A percentile compares a stretch with the other conserved stretches of the same genome.
Evolutionary conservation across 1,284 basidiomycete genomes (phyloP).

Genomic region (Rhodotorula glutinis): DNA sequence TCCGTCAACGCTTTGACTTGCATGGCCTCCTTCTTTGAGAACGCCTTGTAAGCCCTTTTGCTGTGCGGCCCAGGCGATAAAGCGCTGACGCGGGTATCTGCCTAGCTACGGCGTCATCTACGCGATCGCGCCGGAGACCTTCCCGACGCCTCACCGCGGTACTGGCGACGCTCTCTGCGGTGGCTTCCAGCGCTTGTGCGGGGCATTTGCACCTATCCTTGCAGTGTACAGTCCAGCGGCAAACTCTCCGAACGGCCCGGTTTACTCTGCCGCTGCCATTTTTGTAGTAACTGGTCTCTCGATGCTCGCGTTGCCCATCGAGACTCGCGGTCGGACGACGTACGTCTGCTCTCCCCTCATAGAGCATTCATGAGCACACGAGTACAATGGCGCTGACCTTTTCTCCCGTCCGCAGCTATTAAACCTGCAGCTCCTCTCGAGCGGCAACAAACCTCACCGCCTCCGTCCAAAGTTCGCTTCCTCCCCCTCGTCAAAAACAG

Average conservation of each 20-base stretch:
- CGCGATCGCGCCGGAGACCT: not conserved
- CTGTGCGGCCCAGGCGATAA: too few relatives aligned
- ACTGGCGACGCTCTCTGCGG: not conserved
- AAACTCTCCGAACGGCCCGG: not conserved
- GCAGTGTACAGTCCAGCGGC: not conserved
- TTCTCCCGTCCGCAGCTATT: too few relatives aligned
- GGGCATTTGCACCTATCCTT: not conserved
- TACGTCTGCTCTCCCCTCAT: not conserved
- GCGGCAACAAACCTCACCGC: too few relatives aligned
- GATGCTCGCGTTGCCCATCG: not conserved
- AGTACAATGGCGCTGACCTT: too few relatives aligned
- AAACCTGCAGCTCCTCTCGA: too few relatives aligned
- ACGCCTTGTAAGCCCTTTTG: too few relatives aligned
- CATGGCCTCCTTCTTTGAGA: not conserved
- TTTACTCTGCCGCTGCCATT: not conserved
- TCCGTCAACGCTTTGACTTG: not conserved
- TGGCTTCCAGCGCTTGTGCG: not conserved
- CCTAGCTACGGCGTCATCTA: not conserved
- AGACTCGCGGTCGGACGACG: not conserved
- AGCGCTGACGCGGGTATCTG: not conserved
- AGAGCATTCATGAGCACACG: too few relatives aligned
- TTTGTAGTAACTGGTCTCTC: not conserved
- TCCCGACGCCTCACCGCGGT: not conserved
- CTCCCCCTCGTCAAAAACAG: too few relatives aligned
- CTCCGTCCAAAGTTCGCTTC: too few relatives aligned